A percentile compares a stretch with the other conserved stretches of the same genome.
These are phyloP conservation scores for Biancaea sappan DNA, from an alignment of 306 rosid genomes.

Conservation along the genomic window DNA sequence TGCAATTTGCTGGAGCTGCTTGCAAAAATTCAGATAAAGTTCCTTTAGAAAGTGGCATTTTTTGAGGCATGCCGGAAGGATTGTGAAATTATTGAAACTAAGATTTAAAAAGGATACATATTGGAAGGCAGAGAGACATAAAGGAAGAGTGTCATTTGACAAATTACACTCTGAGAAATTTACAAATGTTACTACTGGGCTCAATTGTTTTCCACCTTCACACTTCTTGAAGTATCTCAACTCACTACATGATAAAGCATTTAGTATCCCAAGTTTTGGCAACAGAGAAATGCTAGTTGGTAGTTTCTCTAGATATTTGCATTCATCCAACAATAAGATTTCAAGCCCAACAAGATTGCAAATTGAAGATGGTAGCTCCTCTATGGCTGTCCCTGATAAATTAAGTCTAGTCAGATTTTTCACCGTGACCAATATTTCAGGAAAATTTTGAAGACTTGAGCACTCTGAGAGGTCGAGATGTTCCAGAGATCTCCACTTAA, in stretches of 20 bases:
- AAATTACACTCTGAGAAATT: background rate
- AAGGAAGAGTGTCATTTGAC: background rate
- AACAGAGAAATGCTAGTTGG: background rate
- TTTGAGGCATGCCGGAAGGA: constrained; percentile 21
- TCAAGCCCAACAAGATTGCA: background rate
- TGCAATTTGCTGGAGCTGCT: background rate
- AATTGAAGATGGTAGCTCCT: background rate
- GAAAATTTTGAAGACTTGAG: background rate
- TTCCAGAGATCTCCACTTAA: background rate
- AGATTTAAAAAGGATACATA: background rate
- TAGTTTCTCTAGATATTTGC: background rate
- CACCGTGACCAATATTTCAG: background rate
- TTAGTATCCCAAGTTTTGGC: background rate
- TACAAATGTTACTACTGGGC: background rate
- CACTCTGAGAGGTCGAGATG: background rate
- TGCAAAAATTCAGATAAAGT: background rate
- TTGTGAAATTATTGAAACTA: background rate
- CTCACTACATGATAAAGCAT: background rate
- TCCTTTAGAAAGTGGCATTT: background rate
- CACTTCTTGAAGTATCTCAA: background rate
- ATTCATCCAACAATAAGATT: background rate
- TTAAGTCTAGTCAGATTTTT: background rate
- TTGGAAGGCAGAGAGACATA: background rate
- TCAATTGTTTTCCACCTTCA: background rate
- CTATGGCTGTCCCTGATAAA: background rate